Evolutionary conservation across 805 yeast genomes (phyloP).

Genomic region (Saitoella complicata): DNA sequence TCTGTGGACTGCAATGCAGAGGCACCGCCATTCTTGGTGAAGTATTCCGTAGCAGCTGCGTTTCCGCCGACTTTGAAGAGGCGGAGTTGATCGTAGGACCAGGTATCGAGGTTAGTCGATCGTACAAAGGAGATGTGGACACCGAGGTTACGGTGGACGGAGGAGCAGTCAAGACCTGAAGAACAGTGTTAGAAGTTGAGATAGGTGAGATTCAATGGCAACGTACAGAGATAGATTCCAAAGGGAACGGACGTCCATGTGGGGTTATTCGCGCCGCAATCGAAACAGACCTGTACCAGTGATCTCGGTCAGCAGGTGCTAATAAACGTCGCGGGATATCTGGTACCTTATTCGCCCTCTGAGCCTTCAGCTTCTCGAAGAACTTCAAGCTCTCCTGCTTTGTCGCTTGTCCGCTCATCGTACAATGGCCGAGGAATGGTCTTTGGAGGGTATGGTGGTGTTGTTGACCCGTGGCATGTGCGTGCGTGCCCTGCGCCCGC

Average conservation of each 20-base stretch:
- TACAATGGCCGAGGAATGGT: too few relatives aligned
- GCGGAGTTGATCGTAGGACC: constrained; percentile 83
- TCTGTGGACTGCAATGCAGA: constrained; percentile 46
- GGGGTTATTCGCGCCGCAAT: constrained; percentile 85
- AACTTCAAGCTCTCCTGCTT: too few relatives aligned
- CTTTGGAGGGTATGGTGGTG: too few relatives aligned
- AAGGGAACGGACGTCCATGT: constrained; percentile 98
- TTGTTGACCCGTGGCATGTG: too few relatives aligned
- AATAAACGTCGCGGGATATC: too few relatives aligned
- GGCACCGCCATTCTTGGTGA: constrained; percentile 72
- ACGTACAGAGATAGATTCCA: constrained; percentile 64
- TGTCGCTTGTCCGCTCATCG: too few relatives aligned
- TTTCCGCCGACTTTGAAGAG: constrained; percentile 92
- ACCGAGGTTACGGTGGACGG: constrained; percentile 89
- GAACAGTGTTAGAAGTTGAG: too few relatives aligned
- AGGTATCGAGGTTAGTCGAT: constrained; percentile 79
- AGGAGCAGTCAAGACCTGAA: constrained; percentile 62
- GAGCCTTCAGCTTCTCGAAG: too few relatives aligned
- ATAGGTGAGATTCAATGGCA: too few relatives aligned
- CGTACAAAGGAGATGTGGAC: constrained; percentile 70
- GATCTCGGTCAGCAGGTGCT: too few relatives aligned
- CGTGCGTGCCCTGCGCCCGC: too few relatives aligned
- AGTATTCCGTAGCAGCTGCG: constrained; percentile 66
- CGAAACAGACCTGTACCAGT: constrained; percentile 48
- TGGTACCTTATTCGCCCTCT: too few relatives aligned